Percentiles rank a stretch among this genome's conserved stretches.
These are phyloP conservation scores for Diaporthe citrichinensis DNA, from an alignment of 2,329 filamentous ascomycete genomes.

Conservation along the genomic window DNA sequence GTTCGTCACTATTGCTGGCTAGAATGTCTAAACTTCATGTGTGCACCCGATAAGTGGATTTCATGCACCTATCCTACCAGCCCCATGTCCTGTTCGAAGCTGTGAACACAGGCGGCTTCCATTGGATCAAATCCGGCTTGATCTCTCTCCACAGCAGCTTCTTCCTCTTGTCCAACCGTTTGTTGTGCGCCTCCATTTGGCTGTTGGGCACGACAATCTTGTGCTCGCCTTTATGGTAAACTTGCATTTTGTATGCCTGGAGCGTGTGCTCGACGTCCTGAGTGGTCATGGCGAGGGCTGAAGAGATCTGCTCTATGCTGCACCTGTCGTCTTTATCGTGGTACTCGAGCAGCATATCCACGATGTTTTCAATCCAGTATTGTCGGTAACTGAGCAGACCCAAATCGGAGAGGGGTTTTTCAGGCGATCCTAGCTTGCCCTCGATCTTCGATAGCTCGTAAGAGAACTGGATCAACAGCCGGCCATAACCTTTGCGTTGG, in stretches of 20 bases:
- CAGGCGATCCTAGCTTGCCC: slow-evolving; percentile 93
- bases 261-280: slow-evolving; percentile 96
- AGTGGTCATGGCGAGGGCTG: slow-evolving; percentile 91
- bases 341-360: slow-evolving; percentile 85
- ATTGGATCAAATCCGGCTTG: slow-evolving; percentile 84
- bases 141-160: slow-evolving; percentile 83
- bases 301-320: slow-evolving; percentile 88
- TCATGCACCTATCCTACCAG: slow-evolving; percentile 71
- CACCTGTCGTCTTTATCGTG: slow-evolving; percentile 79
- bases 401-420: slow-evolving; percentile 95
- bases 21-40: neutral
- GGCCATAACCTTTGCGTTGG: slow-evolving; percentile 93
- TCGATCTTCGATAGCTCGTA: slow-evolving; percentile 98
- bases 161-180: slow-evolving; percentile 87
- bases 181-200: slow-evolving; percentile 83
- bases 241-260: slow-evolving; percentile 93
- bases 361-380: slow-evolving; percentile 96
- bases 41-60: neutral
- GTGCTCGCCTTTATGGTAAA: slow-evolving; percentile 96
- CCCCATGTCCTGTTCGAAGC: slow-evolving; percentile 94
- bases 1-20: slow-evolving; percentile 21
- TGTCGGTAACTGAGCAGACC: slow-evolving; percentile 94
- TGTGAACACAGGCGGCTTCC: slow-evolving; percentile 97
- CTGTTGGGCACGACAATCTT: slow-evolving; percentile 93
- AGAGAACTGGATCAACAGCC: slow-evolving; percentile 94